Base-by-base conservation (phyloP, 768 basidiomycete species). In the Polyporus arcularius region DNA sequence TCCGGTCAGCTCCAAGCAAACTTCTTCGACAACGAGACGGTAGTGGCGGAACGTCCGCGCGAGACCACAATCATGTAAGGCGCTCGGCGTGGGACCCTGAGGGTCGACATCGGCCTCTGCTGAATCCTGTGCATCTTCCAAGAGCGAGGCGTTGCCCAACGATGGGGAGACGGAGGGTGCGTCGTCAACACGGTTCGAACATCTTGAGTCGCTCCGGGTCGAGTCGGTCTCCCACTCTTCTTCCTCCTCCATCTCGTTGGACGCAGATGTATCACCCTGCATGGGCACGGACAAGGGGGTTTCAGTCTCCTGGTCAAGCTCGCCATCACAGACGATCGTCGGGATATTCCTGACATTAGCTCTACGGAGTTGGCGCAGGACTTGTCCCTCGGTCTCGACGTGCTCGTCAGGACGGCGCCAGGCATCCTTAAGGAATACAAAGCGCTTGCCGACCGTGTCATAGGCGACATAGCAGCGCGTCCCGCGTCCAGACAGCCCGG, bases 361-460 rank as follows among this genome's bases (percentile, higher is more conserved):
- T 26, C 12, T 10, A 31, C 12, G 14, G 10, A 49, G 48, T 10
- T 7, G 10, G 30, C 18, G 18, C 6, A 10, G 30, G 9, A 28
- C 26, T 26, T 55, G 51, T 12, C 60, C 60, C 38, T 61, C 60
- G 10, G 30, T 45, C 12, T 45, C 49, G n/a, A 51, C 42, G 35
- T 28, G n/a, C 42, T 56, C 55, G 43, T 61, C 38, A 21, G 42
- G 15, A 15, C 21, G 42, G 4, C 60, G 48, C 60, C 60, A 61
- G 12, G 55, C 49, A 21, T 61, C 60, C 50, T 61, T 61, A 26
- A 61, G 31, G 43, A 61, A 65, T 18, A 47, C 57, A n/a, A 65
- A 53, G 12, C 45, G 32, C 12, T 50, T 35, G 8, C n/a, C 14
- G 15, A 5, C 4, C 32, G 59, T 28, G 51, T 65, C 57, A 53